phyloP scores from a whole-genome alignment of 257 asterid genomes.

The Solanum virginianum region DNA sequence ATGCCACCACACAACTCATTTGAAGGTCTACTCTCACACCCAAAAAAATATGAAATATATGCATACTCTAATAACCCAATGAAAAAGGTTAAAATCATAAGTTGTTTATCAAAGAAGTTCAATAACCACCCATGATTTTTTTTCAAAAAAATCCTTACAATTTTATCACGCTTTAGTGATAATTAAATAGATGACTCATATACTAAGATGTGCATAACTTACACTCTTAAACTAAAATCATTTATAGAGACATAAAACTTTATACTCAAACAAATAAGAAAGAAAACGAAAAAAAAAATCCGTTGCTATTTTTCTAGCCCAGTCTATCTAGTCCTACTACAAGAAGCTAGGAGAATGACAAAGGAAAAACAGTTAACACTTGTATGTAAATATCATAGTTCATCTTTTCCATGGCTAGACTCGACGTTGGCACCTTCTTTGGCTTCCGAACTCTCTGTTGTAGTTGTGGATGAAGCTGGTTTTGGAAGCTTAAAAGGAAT shows the following conservation, averaged over 20 bases:
- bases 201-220: neutral
- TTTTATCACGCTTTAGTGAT: no score
- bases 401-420: constrained; percentile 46
- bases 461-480: constrained; percentile 26
- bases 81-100: neutral
- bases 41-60: no score
- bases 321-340: neutral
- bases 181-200: no score
- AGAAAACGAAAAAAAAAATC: neutral
- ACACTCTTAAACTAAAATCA: neutral
- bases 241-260: neutral
- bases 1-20: neutral
- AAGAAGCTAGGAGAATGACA: neutral
- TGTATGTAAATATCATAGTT: constrained; percentile 30
- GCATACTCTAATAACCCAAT: neutral
- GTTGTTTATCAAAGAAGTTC: no score
- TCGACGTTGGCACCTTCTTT: constrained; percentile 13
- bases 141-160: no score
- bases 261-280: neutral
- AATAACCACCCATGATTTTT: no score
- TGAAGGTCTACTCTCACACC: neutral
- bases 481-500: constrained; percentile 81
- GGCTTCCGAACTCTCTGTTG: constrained; percentile 16
- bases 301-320: neutral
- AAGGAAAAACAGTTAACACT: neutral